Evolutionary conservation across 768 basidiomycete genomes (phyloP).

Genomic region (Rubroboletus satanas): DNA sequence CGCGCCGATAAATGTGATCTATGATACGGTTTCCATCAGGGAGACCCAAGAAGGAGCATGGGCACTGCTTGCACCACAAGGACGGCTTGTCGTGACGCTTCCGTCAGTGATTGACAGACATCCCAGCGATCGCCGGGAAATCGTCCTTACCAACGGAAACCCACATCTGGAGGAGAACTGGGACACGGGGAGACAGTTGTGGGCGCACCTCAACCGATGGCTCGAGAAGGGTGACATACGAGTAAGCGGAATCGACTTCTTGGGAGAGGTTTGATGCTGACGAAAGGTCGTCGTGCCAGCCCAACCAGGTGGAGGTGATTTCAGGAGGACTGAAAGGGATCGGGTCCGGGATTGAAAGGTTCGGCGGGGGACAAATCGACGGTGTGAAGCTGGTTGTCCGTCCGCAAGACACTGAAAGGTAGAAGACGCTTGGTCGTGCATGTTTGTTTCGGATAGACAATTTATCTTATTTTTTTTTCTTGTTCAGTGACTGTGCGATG

Average conservation of each 20-base stretch:
- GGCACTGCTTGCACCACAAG: conserved; percentile 36
- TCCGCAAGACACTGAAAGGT: conserved; percentile 43
- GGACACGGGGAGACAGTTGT: conserved; percentile 32
- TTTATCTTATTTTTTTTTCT: conserved; percentile 18
- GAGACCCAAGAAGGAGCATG: conserved; percentile 39
- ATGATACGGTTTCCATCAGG: conserved; percentile 37
- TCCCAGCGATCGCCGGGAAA: conserved; percentile 24
- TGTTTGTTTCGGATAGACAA: conserved; percentile 22
- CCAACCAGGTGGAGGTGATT: conserved; percentile 41
- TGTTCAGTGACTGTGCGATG: conserved; percentile 22
- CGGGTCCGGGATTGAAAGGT: conserved; percentile 37
- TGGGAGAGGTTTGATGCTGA: neutral
- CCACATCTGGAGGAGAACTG: conserved; percentile 33
- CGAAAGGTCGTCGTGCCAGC: conserved; percentile 27
- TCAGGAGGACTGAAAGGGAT: conserved; percentile 43
- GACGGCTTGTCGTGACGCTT: conserved; percentile 34
- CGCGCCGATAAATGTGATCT: conserved; percentile 33
- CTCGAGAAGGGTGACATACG: conserved; percentile 32
- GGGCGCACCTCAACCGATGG: conserved; percentile 26
- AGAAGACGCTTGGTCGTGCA: conserved; percentile 22
- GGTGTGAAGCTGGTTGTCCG: conserved; percentile 42
- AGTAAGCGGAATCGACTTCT: conserved; percentile 14
- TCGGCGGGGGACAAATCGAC: conserved; percentile 41
- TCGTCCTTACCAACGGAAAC: conserved; percentile 32
- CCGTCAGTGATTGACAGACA: conserved; percentile 31